Conservation (phyloP, 495 filamentous ascomycete species). For the Annulohypoxylon stygium region DNA sequence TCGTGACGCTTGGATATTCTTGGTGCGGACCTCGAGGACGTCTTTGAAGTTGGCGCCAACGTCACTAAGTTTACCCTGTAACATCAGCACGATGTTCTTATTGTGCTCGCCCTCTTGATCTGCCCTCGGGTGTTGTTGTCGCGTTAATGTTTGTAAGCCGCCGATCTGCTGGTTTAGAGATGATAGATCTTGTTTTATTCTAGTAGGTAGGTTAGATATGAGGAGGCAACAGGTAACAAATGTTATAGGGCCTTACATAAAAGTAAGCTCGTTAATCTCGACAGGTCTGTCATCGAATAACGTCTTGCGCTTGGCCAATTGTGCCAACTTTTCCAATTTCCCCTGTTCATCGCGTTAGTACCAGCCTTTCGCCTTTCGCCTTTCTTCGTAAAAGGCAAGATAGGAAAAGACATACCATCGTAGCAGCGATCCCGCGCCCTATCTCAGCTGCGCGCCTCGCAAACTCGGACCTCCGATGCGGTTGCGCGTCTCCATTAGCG, state of each 20-base stretch:
- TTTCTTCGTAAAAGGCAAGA: not conserved
- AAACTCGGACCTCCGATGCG: constrained; percentile 76
- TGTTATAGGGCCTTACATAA: constrained; percentile 28
- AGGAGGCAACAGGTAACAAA: not conserved
- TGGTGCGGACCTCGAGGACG: constrained; percentile 94
- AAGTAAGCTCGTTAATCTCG: constrained; percentile 96
- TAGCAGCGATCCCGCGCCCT: constrained; percentile 87
- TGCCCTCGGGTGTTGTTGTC: constrained; percentile 77
- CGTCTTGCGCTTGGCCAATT: constrained; percentile 94
- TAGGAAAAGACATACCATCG: constrained; percentile 66
- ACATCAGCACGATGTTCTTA: constrained; percentile 93
- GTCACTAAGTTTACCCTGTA: constrained; percentile 95
- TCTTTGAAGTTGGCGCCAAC: constrained; percentile 97
- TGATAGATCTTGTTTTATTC: constrained; percentile 95
- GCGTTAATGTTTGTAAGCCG: constrained; percentile 75
- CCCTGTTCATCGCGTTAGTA: constrained; percentile 53
- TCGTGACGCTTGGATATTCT: constrained; percentile 96
- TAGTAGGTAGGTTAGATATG: constrained; percentile 60
- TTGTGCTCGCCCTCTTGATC: constrained; percentile 97
- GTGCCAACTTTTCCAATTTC: constrained; percentile 91
- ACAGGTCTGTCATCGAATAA: constrained; percentile 96
- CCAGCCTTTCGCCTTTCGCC: not conserved
- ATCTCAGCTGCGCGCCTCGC: constrained; percentile 90
- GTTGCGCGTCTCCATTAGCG: constrained; percentile 72
- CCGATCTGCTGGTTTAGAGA: constrained; percentile 89